Base-by-base conservation (phyloP, 2,329 filamentous ascomycete genomes). In the Xylaria sp. region DNA sequence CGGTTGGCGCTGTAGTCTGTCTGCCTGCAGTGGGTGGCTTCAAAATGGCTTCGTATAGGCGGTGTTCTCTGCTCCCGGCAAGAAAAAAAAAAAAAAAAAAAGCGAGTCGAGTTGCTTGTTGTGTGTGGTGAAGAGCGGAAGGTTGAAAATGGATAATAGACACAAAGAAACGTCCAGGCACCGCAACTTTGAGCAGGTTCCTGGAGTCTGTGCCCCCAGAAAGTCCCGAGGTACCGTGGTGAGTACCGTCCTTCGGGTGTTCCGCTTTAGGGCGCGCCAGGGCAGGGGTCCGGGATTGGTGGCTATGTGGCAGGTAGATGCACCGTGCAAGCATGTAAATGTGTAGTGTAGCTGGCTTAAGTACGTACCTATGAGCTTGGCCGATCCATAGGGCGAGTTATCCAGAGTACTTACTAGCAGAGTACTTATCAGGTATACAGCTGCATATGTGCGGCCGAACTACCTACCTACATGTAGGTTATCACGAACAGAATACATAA, bases 161-260 rank as follows among this genome's bases (percentile, higher is more conserved):
- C 36, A 48, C 62, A 48, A 46, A 41, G 53, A 25, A 25, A 43
- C 20, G 39, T 56, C 32, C 48, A 53, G 55, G 61, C 55, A 48
- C 63, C 45, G 66, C 43, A 55, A 64, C 69, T 63, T 41, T 30
- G 60, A 56, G 60, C 65, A 46, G 30, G 50, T 64, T 62, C 34
- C 57, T 60, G 65, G 30, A 48, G 65, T 39, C 68, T 66, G 59
- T 64, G 61, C 65, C 65, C 69, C 60, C n/a, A n/a, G 70, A 64
- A 68, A 63, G 61, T 62, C 59, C 56, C 53, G 60, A 71, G 56
- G 67, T 63, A 64, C 63, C 48, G 36, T 58, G 32, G n/a, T 43
- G 43, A 67, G 61, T 63, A 50, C 62, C 65, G 67, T 70, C 55
- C 43, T 50, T 71, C 70, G 70, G 69, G 63, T 67, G 34, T 70